Percentiles rank a stretch among this genome's conserved stretches.
These are phyloP conservation scores for Yamadazyma laniorum DNA, from an alignment of 805 yeast genomes.

Conservation along the genomic window DNA sequence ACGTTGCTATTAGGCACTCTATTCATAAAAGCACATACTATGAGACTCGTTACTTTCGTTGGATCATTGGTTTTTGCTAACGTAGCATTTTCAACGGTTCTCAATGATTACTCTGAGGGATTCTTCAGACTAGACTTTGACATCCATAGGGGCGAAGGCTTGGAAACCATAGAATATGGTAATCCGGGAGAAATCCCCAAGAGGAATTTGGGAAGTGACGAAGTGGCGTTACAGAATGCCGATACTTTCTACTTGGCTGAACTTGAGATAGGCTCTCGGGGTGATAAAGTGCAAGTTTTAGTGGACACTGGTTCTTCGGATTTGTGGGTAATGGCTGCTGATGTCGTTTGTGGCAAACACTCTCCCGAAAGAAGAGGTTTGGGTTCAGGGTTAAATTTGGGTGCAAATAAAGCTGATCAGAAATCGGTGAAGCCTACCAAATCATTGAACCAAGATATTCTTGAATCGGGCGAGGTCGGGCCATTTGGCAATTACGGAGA, in stretches of 20 bases:
- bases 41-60: conserved; percentile 1
- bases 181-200: conserved; percentile 8
- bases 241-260: conserved; percentile 6
- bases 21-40: too few species aligned
- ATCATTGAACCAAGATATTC: neutral
- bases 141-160: conserved; percentile 12
- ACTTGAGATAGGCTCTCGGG: conserved; percentile 23
- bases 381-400: neutral
- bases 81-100: neutral
- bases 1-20: too few species aligned
- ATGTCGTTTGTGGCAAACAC: conserved; percentile 1
- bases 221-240: conserved; percentile 1
- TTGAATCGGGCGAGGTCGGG: neutral
- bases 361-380: conserved; percentile 3
- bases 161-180: conserved; percentile 3
- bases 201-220: conserved; percentile 6
- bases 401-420: conserved; percentile 1
- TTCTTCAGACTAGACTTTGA: conserved; percentile 11
- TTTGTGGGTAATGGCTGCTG: conserved; percentile 38
- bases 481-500: neutral
- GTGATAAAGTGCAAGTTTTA: conserved; percentile 28
- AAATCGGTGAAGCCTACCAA: neutral
- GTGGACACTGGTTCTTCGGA: conserved; percentile 46
- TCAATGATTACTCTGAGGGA: neutral
- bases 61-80: neutral